Conservation (phyloP, 2,329 filamentous ascomycete species). For the Colletotrichum cordylinicola region DNA sequence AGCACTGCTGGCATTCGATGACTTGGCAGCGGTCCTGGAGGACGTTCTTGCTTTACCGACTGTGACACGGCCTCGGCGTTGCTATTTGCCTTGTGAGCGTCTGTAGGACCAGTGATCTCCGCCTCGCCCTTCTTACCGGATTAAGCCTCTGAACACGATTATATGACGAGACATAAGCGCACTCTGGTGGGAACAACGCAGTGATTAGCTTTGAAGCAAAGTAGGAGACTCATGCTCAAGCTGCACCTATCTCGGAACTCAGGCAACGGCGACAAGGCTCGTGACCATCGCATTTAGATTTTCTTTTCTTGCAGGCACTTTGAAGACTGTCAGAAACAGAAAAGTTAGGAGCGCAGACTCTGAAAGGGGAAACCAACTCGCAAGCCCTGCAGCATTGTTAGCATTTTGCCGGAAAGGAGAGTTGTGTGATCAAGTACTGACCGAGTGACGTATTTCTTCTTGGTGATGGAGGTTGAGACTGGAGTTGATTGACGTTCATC, state of each 20-base stretch:
- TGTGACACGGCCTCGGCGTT: background rate
- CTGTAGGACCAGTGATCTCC: rapidly evolving
- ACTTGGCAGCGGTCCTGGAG: background rate
- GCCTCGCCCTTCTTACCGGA: background rate
- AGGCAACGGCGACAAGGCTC: background rate
- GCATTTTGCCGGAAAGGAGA: background rate
- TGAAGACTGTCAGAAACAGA: background rate
- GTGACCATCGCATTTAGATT: background rate
- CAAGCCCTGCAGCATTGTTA: background rate
- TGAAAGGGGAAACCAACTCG: background rate
- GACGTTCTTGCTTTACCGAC: background rate
- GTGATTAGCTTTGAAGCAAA: background rate
- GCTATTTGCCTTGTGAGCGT: background rate
- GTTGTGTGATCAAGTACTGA: background rate
- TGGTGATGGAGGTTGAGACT: background rate
- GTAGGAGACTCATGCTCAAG: background rate
- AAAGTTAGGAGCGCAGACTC: background rate
- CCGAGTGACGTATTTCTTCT: background rate
- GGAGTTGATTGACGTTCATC: background rate
- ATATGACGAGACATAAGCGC: background rate
- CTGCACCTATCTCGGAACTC: background rate
- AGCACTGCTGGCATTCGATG: background rate
- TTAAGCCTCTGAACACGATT: background rate
- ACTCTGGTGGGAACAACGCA: background rate
- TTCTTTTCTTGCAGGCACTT: background rate